Base-by-base conservation (phyloP, 345 rosid species). In the Gossypium longicalyx region DNA sequence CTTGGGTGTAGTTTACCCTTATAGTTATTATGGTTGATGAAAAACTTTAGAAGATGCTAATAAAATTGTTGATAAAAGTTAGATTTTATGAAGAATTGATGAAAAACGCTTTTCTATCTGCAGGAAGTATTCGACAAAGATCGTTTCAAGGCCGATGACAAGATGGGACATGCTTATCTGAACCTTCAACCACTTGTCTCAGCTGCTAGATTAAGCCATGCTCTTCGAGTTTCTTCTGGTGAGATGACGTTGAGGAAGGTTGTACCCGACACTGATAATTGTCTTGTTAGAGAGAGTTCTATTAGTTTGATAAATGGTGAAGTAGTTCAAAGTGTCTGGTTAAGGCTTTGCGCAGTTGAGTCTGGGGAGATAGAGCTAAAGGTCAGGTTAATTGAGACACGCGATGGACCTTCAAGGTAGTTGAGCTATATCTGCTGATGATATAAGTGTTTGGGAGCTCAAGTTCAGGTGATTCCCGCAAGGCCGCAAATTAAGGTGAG, bases 71-170 rank as follows among this genome's bases (percentile, higher is more conserved):
- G 10, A 19, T 56, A 56, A 9, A n/a, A 20, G 3, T 19, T 56
- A 20, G 60, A 10, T 66, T 70, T 44, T 52, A 10, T 23, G 51
- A 73, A 67, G 72, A 48, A 71, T 34, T 19, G 59, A 44, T 52
- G 9, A 15, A 22, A 25, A 25, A 29, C 57, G 10, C n/a, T 19
- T 16, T 59, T 53, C 13, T 77, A 12, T 77, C 38, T 12, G 57
- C 90, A 94, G 98, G 98, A 95, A 90, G 99, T 95, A 69, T 95
- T 89, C 70, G 99, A 95, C 70, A 95, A 90, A 81, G 99, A 95
- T 77, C 89, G 89, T 61, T 95, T 95, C 89, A 95, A 93, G 85
- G 79, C 96, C n/a, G 99, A 95, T 83, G 99, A 95, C 78, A 91
- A 95, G 83, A 95, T 95, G 99, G 99, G 99, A 41, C 87, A 86